Evolutionary conservation across 352 stramenopile genomes (phyloP).

Genomic region (Phytophthora multivora): DNA sequence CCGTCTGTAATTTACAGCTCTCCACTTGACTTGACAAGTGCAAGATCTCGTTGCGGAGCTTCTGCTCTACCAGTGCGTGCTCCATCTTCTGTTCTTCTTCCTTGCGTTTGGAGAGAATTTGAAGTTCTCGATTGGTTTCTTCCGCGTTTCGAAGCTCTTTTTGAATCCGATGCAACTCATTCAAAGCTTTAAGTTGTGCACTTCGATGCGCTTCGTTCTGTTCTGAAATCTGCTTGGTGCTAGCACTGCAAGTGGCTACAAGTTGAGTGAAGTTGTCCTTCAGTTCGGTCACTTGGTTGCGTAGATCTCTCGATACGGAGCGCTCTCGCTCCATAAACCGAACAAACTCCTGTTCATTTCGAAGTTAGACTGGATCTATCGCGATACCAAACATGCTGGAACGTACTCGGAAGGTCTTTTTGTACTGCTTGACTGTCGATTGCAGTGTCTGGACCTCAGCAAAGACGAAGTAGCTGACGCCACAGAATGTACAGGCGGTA

Average conservation of each 20-base stretch:
- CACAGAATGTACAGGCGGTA: slow-evolving; percentile 85
- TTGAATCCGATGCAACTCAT: slow-evolving; percentile 25
- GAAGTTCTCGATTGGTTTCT: slow-evolving; percentile 26
- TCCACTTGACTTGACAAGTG: slow-evolving; percentile 62
- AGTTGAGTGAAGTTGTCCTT: slow-evolving; percentile 46
- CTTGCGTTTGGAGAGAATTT: slow-evolving; percentile 19
- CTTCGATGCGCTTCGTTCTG: slow-evolving; percentile 25
- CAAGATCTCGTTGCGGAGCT: slow-evolving; percentile 67
- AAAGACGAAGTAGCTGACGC: slow-evolving; percentile 89
- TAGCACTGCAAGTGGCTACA: slow-evolving; percentile 10
- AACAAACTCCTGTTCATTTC: slow-evolving; percentile 50
- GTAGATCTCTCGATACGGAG: slow-evolving; percentile 41
- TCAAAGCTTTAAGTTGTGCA: slow-evolving; percentile 8
- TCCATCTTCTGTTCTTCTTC: slow-evolving; percentile 48
- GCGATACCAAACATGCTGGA: no score
- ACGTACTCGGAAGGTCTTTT: slow-evolving; percentile 66
- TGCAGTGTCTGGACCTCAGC: slow-evolving; percentile 82
- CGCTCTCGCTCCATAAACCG: slow-evolving; percentile 73
- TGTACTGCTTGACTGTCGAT: slow-evolving; percentile 70
- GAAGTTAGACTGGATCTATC: neutral
- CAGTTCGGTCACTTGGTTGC: slow-evolving; percentile 41
- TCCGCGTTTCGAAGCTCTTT: slow-evolving; percentile 25
- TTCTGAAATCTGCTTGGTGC: slow-evolving; percentile 23
- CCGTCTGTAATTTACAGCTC: slow-evolving; percentile 45
- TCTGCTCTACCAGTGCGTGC: slow-evolving; percentile 59